phyloP scores from a whole-genome alignment of 1,284 basidiomycete species.

The Schizophyllum amplum region DNA sequence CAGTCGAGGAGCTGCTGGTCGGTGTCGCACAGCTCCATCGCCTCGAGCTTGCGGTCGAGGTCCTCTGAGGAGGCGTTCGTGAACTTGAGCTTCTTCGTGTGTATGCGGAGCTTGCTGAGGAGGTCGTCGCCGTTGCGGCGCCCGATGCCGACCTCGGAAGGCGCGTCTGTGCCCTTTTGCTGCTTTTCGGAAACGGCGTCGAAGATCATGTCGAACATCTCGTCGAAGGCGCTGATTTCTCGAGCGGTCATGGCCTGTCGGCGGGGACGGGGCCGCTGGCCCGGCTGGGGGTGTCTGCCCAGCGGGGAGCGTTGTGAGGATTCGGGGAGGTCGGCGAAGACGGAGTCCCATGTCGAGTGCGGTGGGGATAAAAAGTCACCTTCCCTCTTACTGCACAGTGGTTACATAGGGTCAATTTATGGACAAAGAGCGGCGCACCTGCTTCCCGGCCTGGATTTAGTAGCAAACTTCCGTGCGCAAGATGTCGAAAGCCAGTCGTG shows the following conservation, averaged over 20 bases:
- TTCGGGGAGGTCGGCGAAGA: conserved; percentile 23
- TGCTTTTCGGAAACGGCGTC: conserved; percentile 36
- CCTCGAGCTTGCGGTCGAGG: conserved; percentile 71
- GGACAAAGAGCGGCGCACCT: background rate
- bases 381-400: background rate
- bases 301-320: conserved; percentile 14
- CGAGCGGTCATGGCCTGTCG: conserved; percentile 58
- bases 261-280: conserved; percentile 19
- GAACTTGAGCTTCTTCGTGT: conserved; percentile 41
- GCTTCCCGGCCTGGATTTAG: no score
- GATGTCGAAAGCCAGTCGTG: no score
- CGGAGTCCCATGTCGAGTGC: conserved; percentile 46
- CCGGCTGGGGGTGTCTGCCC: conserved; percentile 5
- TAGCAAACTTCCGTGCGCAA: no score
- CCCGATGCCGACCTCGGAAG: conserved; percentile 16
- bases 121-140: conserved; percentile 29
- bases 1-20: conserved; percentile 73
- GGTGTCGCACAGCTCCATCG: conserved; percentile 60
- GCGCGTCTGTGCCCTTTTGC: conserved; percentile 10
- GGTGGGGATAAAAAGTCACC: conserved; percentile 28
- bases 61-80: conserved; percentile 44
- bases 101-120: conserved; percentile 40
- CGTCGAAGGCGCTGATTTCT: conserved; percentile 57
- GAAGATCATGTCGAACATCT: conserved; percentile 69
- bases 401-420: background rate